Base-by-base conservation (phyloP, 345 rosid species). In the Citrus glauca region DNA sequence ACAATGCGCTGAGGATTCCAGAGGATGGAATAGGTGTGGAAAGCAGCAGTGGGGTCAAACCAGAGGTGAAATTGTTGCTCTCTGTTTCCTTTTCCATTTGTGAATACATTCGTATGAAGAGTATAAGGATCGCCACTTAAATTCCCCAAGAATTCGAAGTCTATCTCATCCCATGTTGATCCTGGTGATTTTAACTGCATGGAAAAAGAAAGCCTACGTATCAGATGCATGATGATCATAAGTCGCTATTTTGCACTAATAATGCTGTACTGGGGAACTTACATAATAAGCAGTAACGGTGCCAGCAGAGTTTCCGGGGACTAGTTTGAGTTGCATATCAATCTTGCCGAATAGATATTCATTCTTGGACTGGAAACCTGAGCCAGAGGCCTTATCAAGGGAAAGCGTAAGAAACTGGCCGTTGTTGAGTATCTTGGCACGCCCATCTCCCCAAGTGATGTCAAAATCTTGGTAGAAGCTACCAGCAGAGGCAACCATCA, bases 21-120 rank as follows among this genome's bases (percentile, higher is more conserved):
- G 20, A 87, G 87, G 71, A 89, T 83, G 82, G 91, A 87, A 71
- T 91, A 91, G 40, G 88, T 87, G 81, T 91, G 93, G 77, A 91
- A 91, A 78, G 88, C 91, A 38, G 72, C 76, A 53, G 92, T 88
- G 35, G 95, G 93, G 76, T 91, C 91, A 66, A 90, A 91, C 93
- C 93, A 91, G 56, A 90, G 86, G 74, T 86, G 79, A 61, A 90
- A 91, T 25, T 90, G 95, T 32, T 91, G 95, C 63, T 91, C 93
- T 76, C 88, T 86, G 80, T 82, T 79, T 0, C 93, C 93, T 79
- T 91, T 87, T 59, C 93, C 95, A 78, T 86, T 90, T 30, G 76
- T 82, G 45, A 81, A 86, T 11, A 91, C 87, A 66, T 91, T 91
- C 0, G 93, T 89, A 73, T 91, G 94, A 37, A 89, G 87, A 68